Conservation (phyloP, 306 rosid genomes). For the Citrullus mucosospermus region DNA sequence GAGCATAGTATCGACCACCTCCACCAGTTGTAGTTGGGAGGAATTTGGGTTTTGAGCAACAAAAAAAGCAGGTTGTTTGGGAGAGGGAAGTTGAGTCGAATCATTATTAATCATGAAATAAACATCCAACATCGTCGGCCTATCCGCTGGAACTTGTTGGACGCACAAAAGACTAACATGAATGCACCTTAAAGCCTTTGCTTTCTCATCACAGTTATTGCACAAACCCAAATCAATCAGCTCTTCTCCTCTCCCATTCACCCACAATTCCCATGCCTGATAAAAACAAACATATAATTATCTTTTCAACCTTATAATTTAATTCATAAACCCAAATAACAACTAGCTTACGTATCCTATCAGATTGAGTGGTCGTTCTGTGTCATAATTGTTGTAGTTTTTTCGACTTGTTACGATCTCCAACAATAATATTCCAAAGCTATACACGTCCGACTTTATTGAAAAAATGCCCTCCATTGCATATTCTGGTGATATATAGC, state of each 20-base stretch:
- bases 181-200: conserved; percentile 17
- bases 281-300: too few species aligned
- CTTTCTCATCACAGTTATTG: not conserved
- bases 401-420: conserved; percentile 11
- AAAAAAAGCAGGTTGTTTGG: conserved; percentile 32
- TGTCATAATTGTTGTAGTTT: not conserved
- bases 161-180: conserved; percentile 30
- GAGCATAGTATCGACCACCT: not conserved
- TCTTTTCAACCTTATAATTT: too few species aligned
- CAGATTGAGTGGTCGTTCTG: conserved; percentile 4
- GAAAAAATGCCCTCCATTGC: conserved; percentile 18
- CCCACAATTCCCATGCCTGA: conserved; percentile 25
- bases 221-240: conserved; percentile 6
- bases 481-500: conserved; percentile 10
- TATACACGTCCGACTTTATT: conserved; percentile 10
- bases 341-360: conserved; percentile 19
- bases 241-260: conserved; percentile 16
- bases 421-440: conserved; percentile 11
- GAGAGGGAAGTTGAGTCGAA: conserved; percentile 11
- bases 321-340: too few species aligned
- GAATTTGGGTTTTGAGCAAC: not conserved
- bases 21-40: not conserved
- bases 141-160: conserved; percentile 24
- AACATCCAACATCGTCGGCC: conserved; percentile 30
- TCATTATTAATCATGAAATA: conserved; percentile 20